These are phyloP conservation scores for Xylaria sp. DNA, from an alignment of 2,329 filamentous ascomycete species.

Conservation along the genomic window DNA sequence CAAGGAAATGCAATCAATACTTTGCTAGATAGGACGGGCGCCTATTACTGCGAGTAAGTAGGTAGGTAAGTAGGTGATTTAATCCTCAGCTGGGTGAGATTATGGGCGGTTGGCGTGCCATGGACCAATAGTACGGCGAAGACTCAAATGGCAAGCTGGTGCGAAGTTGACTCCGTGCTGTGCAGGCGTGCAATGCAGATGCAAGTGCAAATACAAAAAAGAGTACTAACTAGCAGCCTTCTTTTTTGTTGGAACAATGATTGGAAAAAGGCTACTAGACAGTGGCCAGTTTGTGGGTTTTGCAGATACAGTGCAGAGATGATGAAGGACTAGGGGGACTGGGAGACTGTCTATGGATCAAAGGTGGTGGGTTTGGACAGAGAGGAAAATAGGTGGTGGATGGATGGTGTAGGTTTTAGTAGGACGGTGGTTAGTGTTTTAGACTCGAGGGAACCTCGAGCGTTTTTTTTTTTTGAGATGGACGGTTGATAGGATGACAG, in stretches of 20 bases:
- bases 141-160: no score
- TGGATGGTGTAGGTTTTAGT: background rate
- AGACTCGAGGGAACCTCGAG: slow-evolving; percentile 6
- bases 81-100: slow-evolving; percentile 18
- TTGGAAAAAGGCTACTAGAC: slow-evolving; percentile 21
- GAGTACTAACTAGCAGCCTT: slow-evolving; percentile 27
- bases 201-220: slow-evolving; percentile 11
- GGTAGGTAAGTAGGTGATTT: no score
- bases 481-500: slow-evolving; percentile 1
- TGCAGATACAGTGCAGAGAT: slow-evolving; percentile 22
- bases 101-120: slow-evolving; percentile 9
- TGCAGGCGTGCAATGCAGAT: slow-evolving; percentile 14
- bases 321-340: no score
- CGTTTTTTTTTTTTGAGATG: background rate
- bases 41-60: background rate
- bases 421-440: slow-evolving; percentile 5
- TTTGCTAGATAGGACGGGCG: slow-evolving; percentile 19
- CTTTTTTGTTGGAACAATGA: slow-evolving; percentile 23
- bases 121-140: slow-evolving; percentile 23
- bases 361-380: background rate
- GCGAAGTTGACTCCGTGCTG: slow-evolving; percentile 8
- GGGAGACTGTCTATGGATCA: slow-evolving; percentile 1
- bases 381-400: slow-evolving; percentile 1
- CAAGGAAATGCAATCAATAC: slow-evolving; percentile 4
- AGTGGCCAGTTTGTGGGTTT: slow-evolving; percentile 13